Evolutionary conservation across 1,284 basidiomycete species (phyloP).

Genomic region (Trametes hirsuta): DNA sequence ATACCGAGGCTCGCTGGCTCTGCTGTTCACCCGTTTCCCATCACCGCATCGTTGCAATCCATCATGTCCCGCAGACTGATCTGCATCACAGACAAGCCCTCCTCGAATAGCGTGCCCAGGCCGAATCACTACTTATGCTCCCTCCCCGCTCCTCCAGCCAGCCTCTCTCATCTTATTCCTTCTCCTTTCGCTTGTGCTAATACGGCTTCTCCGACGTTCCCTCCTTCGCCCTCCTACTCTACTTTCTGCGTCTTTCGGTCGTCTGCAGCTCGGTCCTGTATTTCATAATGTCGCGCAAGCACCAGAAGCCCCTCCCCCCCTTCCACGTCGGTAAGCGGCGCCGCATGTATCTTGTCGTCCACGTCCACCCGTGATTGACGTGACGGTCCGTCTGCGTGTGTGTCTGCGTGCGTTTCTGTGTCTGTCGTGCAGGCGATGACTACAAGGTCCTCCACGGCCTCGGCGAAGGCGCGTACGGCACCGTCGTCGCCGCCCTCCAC

Average conservation of each 20-base stretch:
- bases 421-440: conserved; percentile 56
- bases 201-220: conserved; percentile 22
- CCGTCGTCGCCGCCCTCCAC: conserved; percentile 70
- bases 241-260: conserved; percentile 10
- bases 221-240: conserved; percentile 21
- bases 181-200: conserved; percentile 22
- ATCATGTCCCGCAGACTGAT: conserved; percentile 27
- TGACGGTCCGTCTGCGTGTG: not conserved
- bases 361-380: conserved; percentile 8
- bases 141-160: not conserved
- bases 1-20: too few relatives aligned
- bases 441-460: conserved; percentile 77
- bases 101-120: not conserved
- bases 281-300: conserved; percentile 33
- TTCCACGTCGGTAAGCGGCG: conserved; percentile 61
- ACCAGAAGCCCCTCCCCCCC: conserved; percentile 56
- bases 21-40: not conserved
- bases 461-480: conserved; percentile 81
- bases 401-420: not conserved
- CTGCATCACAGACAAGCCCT: conserved; percentile 11
- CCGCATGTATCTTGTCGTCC: not conserved
- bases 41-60: conserved; percentile 24
- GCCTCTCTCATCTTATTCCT: conserved; percentile 15
- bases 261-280: conserved; percentile 11
- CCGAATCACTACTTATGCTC: conserved; percentile 13